phyloP scores from a whole-genome alignment of 2,329 filamentous ascomycete genomes.

The Hymenoscyphus scutula region DNA sequence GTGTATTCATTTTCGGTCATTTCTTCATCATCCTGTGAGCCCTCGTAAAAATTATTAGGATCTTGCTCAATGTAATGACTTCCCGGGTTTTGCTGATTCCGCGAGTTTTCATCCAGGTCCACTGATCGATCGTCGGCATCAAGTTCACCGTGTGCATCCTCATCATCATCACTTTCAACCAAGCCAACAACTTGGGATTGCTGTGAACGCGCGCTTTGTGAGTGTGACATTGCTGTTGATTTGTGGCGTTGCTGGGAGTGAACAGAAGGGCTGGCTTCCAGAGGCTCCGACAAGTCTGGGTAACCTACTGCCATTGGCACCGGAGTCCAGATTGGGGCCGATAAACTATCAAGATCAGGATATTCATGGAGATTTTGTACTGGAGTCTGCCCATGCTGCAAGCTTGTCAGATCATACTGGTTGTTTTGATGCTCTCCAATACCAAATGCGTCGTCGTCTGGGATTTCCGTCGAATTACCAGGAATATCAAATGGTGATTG shows the following conservation, averaged over 20 bases:
- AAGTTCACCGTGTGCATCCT: slow-evolving; percentile 3
- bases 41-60: not conserved
- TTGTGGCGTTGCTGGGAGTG: not conserved
- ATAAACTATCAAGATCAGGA: slow-evolving; percentile 19
- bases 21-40: not conserved
- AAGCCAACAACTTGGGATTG: slow-evolving; percentile 29
- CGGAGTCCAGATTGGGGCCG: slow-evolving; percentile 11
- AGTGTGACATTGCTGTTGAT: slow-evolving; percentile 24
- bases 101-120: slow-evolving; percentile 11
- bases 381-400: not conserved
- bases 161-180: slow-evolving; percentile 27
- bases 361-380: slow-evolving; percentile 12
- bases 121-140: slow-evolving; percentile 12
- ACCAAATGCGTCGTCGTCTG: not conserved
- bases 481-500: not conserved
- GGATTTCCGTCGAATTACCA: not conserved
- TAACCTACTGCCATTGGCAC: slow-evolving; percentile 17
- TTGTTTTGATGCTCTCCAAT: not conserved
- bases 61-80: not conserved
- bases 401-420: not conserved
- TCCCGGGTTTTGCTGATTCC: not conserved
- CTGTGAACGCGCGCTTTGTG: slow-evolving; percentile 21
- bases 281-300: slow-evolving; percentile 21
- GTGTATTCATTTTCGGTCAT: not conserved
- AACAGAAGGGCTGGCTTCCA: not conserved